phyloP scores from a whole-genome alignment of 1,284 basidiomycete genomes.

The Schizopora paradoxa region DNA sequence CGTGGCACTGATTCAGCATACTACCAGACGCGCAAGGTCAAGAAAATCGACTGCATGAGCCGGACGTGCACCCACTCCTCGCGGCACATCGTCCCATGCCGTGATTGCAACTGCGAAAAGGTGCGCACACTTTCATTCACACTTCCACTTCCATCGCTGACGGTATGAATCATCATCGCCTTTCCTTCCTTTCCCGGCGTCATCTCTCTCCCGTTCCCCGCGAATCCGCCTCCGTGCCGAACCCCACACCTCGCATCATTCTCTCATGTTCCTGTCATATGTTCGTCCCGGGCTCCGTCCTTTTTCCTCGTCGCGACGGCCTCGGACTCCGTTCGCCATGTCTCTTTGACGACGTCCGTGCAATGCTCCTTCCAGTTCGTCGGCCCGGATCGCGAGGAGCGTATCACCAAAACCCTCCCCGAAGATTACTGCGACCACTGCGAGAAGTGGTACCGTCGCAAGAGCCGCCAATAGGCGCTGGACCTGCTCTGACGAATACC shows the following conservation, averaged over 20 bases:
- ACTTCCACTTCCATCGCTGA: not conserved
- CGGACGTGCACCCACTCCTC: conserved; percentile 54
- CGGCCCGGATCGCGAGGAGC: conserved; percentile 63
- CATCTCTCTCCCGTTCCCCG: not conserved
- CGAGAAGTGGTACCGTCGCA: conserved; percentile 55
- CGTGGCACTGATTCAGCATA: conserved; percentile 18
- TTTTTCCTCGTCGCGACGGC: too few relatives aligned
- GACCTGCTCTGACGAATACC: not conserved
- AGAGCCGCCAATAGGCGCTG: conserved; percentile 23
- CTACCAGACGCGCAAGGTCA: conserved; percentile 49
- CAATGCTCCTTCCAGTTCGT: conserved; percentile 49
- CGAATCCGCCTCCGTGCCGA: too few relatives aligned
- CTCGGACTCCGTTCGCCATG: too few relatives aligned
- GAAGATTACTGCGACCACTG: conserved; percentile 58
- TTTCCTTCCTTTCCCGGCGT: not conserved
- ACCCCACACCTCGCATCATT: too few relatives aligned
- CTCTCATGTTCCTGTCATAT: too few relatives aligned
- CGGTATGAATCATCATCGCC: too few relatives aligned
- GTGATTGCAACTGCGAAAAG: conserved; percentile 52
- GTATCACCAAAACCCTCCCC: conserved; percentile 40
- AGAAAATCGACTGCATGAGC: conserved; percentile 57
- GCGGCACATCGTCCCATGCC: conserved; percentile 47
- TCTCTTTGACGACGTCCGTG: too few relatives aligned
- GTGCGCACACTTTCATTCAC: conserved; percentile 24
- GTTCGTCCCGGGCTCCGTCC: too few relatives aligned